phyloP scores from a whole-genome alignment of 108 stramenopile genomes.

The Parmales sp. region DNA sequence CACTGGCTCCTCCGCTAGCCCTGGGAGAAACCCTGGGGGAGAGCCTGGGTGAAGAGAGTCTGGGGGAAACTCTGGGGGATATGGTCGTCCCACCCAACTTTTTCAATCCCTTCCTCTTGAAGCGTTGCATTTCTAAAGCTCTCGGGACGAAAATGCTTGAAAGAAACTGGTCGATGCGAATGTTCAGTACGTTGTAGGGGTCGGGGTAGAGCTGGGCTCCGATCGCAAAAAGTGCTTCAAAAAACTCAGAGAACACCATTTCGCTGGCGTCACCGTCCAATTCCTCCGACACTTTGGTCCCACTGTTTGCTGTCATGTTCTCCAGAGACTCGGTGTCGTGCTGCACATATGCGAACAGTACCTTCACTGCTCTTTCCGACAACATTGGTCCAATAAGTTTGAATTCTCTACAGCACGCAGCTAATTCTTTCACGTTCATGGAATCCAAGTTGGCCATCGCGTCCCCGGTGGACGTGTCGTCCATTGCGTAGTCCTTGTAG shows the following conservation, averaged over 20 bases:
- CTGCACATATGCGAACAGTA: conserved; percentile 11
- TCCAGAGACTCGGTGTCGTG: conserved; percentile 1
- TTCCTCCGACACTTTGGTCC: background rate
- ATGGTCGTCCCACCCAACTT: background rate
- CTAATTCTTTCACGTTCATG: conserved; percentile 3
- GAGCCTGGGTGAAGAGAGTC: too few species aligned
- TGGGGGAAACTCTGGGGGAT: too few species aligned
- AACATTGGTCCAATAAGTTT: conserved; percentile 1
- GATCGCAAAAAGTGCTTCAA: background rate
- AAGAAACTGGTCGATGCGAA: background rate
- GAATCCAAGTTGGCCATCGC: background rate
- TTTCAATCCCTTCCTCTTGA: background rate
- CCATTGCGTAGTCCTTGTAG: background rate
- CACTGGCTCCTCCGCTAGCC: too few species aligned
- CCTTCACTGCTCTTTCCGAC: background rate
- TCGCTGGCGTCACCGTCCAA: conserved; percentile 2
- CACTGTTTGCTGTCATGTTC: background rate
- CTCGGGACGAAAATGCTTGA: background rate
- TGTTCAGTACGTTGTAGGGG: conserved; percentile 10
- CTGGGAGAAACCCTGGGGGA: too few species aligned
- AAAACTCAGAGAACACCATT: conserved; percentile 10
- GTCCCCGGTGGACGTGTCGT: background rate
- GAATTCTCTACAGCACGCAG: background rate
- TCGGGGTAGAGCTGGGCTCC: conserved; percentile 6
- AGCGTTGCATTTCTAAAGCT: background rate